These are phyloP conservation scores for Eucalyptus tenuipes DNA, from an alignment of 345 rosid species.

Conservation along the genomic window DNA sequence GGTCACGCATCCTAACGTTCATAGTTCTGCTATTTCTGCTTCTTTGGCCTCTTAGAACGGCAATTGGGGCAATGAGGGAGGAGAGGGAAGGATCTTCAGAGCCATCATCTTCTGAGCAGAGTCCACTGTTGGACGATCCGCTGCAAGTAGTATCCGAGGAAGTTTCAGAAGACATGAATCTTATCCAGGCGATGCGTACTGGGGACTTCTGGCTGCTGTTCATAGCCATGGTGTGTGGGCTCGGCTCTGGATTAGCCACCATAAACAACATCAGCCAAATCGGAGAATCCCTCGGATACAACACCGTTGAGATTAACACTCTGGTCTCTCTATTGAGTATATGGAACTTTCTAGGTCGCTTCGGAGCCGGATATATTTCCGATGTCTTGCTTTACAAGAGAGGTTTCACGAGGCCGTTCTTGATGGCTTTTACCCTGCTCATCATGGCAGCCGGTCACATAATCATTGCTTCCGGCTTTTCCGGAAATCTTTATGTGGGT, in stretches of 20 bases:
- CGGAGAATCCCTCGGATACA: slow-evolving; percentile 74
- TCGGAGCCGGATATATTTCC: slow-evolving; percentile 71
- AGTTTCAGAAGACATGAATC: slow-evolving; percentile 27
- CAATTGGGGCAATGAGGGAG: slow-evolving; percentile 40
- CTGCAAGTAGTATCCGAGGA: not conserved
- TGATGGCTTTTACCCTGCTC: slow-evolving; percentile 60
- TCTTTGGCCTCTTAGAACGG: slow-evolving; percentile 43
- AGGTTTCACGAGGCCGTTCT: slow-evolving; percentile 72
- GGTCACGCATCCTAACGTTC: slow-evolving; percentile 32
- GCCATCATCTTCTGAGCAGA: slow-evolving; percentile 8
- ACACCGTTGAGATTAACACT: slow-evolving; percentile 41
- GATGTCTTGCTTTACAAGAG: slow-evolving; percentile 48
- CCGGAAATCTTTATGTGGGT: slow-evolving; percentile 50
- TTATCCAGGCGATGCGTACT: slow-evolving; percentile 32
- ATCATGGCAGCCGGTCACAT: slow-evolving; percentile 48
- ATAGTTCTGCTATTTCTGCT: slow-evolving; percentile 37
- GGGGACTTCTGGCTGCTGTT: slow-evolving; percentile 65
- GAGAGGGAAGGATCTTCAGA: slow-evolving; percentile 6
- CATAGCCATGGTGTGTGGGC: slow-evolving; percentile 61
- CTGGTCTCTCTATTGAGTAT: slow-evolving; percentile 69
- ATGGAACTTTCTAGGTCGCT: slow-evolving; percentile 93
- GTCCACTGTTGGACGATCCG: not conserved
- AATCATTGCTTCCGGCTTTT: slow-evolving; percentile 60
- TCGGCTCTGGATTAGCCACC: slow-evolving; percentile 71
- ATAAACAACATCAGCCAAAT: slow-evolving; percentile 73